Evolutionary conservation across 2,329 filamentous ascomycete species (phyloP), one percentile per base, ranked within the genome.

Genomic region (Venturia pyrina): DNA sequence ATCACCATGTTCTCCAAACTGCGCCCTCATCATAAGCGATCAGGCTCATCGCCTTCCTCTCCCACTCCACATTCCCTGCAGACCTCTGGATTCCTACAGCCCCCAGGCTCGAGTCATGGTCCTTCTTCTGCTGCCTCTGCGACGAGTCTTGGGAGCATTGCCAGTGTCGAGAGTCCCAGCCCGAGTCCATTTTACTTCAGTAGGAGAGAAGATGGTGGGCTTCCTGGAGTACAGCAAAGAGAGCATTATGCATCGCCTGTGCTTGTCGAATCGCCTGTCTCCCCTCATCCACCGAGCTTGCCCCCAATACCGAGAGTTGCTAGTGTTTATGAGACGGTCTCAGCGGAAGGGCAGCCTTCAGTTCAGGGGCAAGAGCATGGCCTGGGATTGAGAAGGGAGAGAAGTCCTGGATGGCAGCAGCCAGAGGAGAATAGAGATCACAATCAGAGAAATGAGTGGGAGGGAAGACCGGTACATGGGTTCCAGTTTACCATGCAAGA

Each of bases 251-350:
- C 43, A 8, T 53, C 44, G 32, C 40, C 60, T 19, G 37, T n/a
- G 34, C n/a, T 24, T 17, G 32, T 24, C 24, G 63, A 65, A 68
- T 76, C 75, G 59, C 76, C 76, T 65, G 71, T 77, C 61, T 75
- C 73, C 67, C 74, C 75, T 6, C 75, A 69, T 44, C 76, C 76
- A 21, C 76, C 76, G 17, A 72, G 74, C 64, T 71, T 78, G 28
- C 76, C 76, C 11, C 75, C 76, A 60, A 77, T 78, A 62, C 69
- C 75, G 44, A 74, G 76, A 67, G 70, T 77, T 24, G 74, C 74
- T 65, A 66, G 64, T 41, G 64, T 76, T 73, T 62, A 62, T 32
- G 57, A 24, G n/a, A 53, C 50, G 24, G 19, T 21, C 24, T 21
- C 32, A 24, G 48, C 3, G 17, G 21, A 21, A 53, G 43, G 8